A percentile compares a stretch with the other conserved stretches of the same genome.
phyloP scores from a whole-genome alignment of 306 rosid species.

The Corylus heterophylla region DNA sequence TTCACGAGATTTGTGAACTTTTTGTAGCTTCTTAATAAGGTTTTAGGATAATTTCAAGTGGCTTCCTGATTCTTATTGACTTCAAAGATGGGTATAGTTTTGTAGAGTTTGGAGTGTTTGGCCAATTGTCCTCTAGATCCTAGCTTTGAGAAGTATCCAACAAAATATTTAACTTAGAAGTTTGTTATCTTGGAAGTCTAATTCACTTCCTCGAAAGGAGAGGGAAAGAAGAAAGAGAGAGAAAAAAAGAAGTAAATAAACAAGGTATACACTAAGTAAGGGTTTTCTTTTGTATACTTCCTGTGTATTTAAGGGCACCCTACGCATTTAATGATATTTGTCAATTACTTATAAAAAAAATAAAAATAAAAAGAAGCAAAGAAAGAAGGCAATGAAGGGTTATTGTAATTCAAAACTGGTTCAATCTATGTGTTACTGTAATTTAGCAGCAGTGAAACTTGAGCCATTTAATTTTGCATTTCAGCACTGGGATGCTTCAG shows the following conservation, averaged over 20 bases:
- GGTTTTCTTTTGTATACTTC: no score
- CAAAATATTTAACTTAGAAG: constrained; percentile 7
- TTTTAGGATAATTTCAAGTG: constrained; percentile 16
- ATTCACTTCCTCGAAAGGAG: background rate
- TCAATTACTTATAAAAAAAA: no score
- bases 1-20: constrained; percentile 7
- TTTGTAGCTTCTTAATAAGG: constrained; percentile 1
- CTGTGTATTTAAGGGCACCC: no score
- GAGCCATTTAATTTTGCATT: background rate
- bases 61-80: background rate
- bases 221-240: background rate
- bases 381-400: no score
- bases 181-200: background rate
- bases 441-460: background rate
- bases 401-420: background rate
- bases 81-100: background rate
- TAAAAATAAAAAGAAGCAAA: no score
- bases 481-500: background rate
- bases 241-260: no score
- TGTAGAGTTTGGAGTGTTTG: background rate
- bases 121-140: background rate
- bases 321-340: no score
- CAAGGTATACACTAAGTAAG: no score
- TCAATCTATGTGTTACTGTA: background rate
- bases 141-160: constrained; percentile 13